These are phyloP conservation scores for Leccinum variicolor DNA, from an alignment of 768 basidiomycete species.

Conservation along the genomic window DNA sequence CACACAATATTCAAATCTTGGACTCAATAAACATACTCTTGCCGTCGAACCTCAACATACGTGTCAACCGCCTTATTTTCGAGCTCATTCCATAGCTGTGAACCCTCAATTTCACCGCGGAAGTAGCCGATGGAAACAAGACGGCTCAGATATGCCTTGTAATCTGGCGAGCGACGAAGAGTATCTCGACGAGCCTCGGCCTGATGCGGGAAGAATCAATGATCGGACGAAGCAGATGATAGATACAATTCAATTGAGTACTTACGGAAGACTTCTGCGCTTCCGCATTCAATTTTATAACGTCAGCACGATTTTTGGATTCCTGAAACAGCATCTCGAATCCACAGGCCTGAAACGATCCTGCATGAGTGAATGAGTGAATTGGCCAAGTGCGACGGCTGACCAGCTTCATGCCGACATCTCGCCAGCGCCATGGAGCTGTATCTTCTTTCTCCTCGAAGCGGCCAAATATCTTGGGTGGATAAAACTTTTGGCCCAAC, in stretches of 20 bases:
- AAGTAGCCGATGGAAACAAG: slow-evolving; percentile 73
- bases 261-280: slow-evolving; percentile 48
- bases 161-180: slow-evolving; percentile 63
- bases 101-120: slow-evolving; percentile 71
- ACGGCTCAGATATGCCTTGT: slow-evolving; percentile 65
- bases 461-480: slow-evolving; percentile 84
- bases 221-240: background rate
- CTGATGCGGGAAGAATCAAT: slow-evolving; percentile 32
- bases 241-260: background rate
- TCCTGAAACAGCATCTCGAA: slow-evolving; percentile 97
- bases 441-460: slow-evolving; percentile 64
- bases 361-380: background rate
- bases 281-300: slow-evolving; percentile 34
- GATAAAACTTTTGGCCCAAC: slow-evolving; percentile 85
- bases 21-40: slow-evolving; percentile 53
- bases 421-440: slow-evolving; percentile 71
- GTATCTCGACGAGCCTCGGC: slow-evolving; percentile 64
- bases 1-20: background rate
- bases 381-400: slow-evolving; percentile 16
- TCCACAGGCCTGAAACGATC: slow-evolving; percentile 67
- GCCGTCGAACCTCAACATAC: slow-evolving; percentile 59
- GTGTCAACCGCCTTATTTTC: slow-evolving; percentile 68
- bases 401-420: slow-evolving; percentile 93
- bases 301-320: slow-evolving; percentile 55
- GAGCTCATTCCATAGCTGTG: slow-evolving; percentile 66